These are phyloP conservation scores for Macrolepiota dolichaula DNA, from an alignment of 768 basidiomycete species.

Conservation along the genomic window DNA sequence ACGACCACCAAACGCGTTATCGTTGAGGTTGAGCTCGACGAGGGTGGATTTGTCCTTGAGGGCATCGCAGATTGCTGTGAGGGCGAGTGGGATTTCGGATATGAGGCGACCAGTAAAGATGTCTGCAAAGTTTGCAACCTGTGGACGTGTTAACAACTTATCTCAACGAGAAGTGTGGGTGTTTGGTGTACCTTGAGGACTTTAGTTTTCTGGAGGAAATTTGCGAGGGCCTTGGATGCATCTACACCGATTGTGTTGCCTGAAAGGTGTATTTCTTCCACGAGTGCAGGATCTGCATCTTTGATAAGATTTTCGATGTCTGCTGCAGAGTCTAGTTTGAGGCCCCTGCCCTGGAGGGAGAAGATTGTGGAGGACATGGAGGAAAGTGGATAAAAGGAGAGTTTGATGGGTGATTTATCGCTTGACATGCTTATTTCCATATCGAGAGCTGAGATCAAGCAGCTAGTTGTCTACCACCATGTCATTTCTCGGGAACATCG, in stretches of 20 bases:
- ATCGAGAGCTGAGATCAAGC: slow-evolving; percentile 1
- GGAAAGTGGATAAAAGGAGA: background rate
- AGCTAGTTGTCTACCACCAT: background rate
- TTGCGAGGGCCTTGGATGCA: slow-evolving; percentile 81
- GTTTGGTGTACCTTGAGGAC: slow-evolving; percentile 60
- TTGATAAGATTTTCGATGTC: slow-evolving; percentile 75
- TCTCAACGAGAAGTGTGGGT: background rate
- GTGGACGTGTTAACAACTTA: background rate
- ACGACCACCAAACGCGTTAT: slow-evolving; percentile 96
- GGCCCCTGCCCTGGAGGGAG: slow-evolving; percentile 55
- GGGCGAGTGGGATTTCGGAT: slow-evolving; percentile 88
- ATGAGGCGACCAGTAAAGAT: slow-evolving; percentile 98
- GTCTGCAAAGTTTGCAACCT: slow-evolving; percentile 96
- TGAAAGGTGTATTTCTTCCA: slow-evolving; percentile 90
- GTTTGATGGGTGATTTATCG: slow-evolving; percentile 2
- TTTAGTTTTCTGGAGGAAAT: slow-evolving; percentile 66
- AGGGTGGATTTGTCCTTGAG: slow-evolving; percentile 79
- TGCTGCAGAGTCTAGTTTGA: slow-evolving; percentile 74
- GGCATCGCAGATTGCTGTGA: slow-evolving; percentile 85
- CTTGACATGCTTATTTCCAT: slow-evolving; percentile 1
- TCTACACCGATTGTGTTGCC: slow-evolving; percentile 94
- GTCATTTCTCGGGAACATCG: slow-evolving; percentile 7
- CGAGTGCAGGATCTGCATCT: slow-evolving; percentile 55
- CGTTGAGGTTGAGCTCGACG: slow-evolving; percentile 84
- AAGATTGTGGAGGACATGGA: slow-evolving; percentile 28